Evolutionary conservation across 306 rosid genomes (phyloP).

Genomic region (Fagus sylvatica): DNA sequence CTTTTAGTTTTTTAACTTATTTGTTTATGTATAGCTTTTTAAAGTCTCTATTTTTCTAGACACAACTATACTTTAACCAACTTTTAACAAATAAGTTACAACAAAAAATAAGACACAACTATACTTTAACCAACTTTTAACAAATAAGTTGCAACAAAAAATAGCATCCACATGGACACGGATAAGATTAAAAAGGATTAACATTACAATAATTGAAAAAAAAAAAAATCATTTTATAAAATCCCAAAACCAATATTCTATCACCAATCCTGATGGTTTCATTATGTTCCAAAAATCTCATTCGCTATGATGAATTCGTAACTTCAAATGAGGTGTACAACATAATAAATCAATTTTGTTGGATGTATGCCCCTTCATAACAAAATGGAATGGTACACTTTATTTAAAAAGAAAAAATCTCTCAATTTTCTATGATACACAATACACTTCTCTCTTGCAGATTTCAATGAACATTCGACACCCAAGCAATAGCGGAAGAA

Average conservation of each 20-base stretch:
- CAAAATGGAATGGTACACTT: background rate
- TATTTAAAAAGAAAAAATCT: background rate
- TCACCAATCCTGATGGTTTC: background rate
- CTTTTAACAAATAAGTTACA: too few species aligned
- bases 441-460: background rate
- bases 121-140: too few species aligned
- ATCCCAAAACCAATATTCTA: background rate
- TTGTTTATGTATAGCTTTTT: too few species aligned
- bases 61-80: too few species aligned
- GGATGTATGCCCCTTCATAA: background rate
- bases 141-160: too few species aligned
- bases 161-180: too few species aligned
- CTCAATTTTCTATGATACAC: background rate
- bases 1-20: too few species aligned
- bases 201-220: background rate
- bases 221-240: background rate
- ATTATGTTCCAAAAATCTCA: background rate
- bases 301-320: background rate
- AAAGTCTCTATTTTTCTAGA: too few species aligned
- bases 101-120: too few species aligned
- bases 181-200: too few species aligned
- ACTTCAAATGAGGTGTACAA: background rate
- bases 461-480: background rate
- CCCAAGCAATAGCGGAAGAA: conserved; percentile 13
- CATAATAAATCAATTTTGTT: background rate